These are phyloP conservation scores for Raphanus raphanistrum DNA, from an alignment of 345 rosid species.

Conservation along the genomic window DNA sequence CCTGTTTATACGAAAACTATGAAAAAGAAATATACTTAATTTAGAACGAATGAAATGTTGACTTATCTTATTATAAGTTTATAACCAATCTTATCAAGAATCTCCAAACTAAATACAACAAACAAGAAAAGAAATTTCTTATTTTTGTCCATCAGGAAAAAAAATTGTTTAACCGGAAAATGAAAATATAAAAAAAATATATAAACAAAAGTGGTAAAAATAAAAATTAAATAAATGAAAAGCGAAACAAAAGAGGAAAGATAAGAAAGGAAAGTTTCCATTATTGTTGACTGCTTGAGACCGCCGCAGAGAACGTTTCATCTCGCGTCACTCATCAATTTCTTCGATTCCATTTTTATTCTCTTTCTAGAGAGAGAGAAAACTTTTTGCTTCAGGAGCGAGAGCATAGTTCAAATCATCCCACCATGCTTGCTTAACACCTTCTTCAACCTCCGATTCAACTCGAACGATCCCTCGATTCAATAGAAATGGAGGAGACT, in stretches of 20 bases:
- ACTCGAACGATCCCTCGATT: slow-evolving; percentile 23
- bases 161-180: neutral
- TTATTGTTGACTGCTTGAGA: slow-evolving; percentile 38
- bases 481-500: slow-evolving; percentile 48
- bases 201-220: slow-evolving; percentile 6
- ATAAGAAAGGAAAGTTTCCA: slow-evolving; percentile 30
- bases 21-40: too few species aligned
- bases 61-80: too few species aligned
- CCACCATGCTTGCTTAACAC: slow-evolving; percentile 20
- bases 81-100: neutral
- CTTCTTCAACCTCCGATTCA: slow-evolving; percentile 30
- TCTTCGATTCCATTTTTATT: slow-evolving; percentile 16
- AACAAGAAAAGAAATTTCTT: neutral
- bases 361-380: neutral
- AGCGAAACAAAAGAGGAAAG: neutral
- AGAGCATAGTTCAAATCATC: slow-evolving; percentile 15
- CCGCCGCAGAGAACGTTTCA: slow-evolving; percentile 4
- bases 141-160: neutral
- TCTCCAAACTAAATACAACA: neutral
- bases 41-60: neutral
- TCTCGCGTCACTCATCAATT: neutral
- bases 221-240: neutral
- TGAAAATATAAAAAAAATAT: neutral
- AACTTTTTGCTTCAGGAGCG: slow-evolving; percentile 4
- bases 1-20: too few species aligned